These are phyloP conservation scores for Fragilaria radians DNA, from an alignment of 108 stramenopile genomes.

Conservation along the genomic window DNA sequence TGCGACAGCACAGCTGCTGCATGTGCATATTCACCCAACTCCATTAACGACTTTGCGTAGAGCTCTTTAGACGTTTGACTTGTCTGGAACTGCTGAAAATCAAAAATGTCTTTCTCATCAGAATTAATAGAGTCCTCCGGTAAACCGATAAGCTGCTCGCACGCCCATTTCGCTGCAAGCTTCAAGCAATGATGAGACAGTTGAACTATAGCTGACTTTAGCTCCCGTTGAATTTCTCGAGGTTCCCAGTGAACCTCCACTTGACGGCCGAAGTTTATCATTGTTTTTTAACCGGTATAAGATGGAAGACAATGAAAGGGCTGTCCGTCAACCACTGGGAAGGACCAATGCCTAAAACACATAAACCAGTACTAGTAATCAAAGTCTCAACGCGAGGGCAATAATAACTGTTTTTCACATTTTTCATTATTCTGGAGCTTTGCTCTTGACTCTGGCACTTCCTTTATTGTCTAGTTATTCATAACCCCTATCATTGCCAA, in stretches of 20 bases:
- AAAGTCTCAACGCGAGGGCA: too few species aligned
- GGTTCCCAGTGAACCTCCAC: slow-evolving; percentile 40
- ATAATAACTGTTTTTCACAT: too few species aligned
- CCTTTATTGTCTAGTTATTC: too few species aligned
- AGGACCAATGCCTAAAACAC: too few species aligned
- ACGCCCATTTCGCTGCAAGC: slow-evolving; percentile 73
- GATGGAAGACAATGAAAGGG: background rate
- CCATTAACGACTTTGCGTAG: slow-evolving; percentile 65
- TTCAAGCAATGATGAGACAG: slow-evolving; percentile 49
- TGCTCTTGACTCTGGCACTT: too few species aligned
- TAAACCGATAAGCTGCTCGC: slow-evolving; percentile 68
- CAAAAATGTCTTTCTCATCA: background rate
- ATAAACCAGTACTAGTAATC: too few species aligned
- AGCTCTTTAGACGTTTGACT: slow-evolving; percentile 32
- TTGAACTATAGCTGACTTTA: slow-evolving; percentile 23
- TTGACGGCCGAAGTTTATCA: slow-evolving; percentile 9
- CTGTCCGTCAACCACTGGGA: too few species aligned
- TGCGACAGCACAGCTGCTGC: slow-evolving; percentile 52
- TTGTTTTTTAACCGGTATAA: background rate
- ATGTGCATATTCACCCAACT: slow-evolving; percentile 70
- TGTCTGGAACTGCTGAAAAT: background rate
- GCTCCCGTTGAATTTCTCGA: slow-evolving; percentile 19
- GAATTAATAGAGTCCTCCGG: background rate
- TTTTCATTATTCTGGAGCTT: too few species aligned
- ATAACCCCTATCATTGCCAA: too few species aligned